Evolutionary conservation across 441 rosid genomes (phyloP).

Genomic region (Brassica hybrid): DNA sequence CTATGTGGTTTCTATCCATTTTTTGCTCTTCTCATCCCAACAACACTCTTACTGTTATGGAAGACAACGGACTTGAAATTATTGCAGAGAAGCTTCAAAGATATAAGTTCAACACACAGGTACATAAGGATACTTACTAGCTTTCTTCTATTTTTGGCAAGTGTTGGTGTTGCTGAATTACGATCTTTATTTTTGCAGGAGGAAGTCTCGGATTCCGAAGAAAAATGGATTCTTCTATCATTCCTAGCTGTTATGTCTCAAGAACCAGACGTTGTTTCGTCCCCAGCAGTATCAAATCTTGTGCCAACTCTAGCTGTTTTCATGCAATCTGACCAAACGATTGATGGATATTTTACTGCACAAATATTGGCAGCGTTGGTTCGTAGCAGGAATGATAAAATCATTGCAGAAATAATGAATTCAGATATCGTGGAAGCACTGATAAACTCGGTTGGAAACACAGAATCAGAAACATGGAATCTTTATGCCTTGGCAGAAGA

Average conservation of each 20-base stretch:
- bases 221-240: constrained; percentile 78
- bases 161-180: neutral
- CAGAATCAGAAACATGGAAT: constrained; percentile 61
- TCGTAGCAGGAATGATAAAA: constrained; percentile 62
- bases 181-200: constrained; percentile 50
- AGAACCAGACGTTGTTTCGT: constrained; percentile 59
- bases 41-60: constrained; percentile 55
- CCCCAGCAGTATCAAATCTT: constrained; percentile 62
- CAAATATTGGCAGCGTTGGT: constrained; percentile 84
- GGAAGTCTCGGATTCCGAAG: constrained; percentile 64
- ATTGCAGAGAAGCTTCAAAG: constrained; percentile 66
- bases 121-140: constrained; percentile 37
- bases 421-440: constrained; percentile 77
- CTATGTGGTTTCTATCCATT: constrained; percentile 76
- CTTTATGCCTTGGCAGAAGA: constrained; percentile 71
- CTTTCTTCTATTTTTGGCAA: neutral
- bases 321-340: constrained; percentile 77
- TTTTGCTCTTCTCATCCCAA: constrained; percentile 57
- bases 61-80: constrained; percentile 81
- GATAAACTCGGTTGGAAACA: constrained; percentile 63
- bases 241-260: constrained; percentile 80
- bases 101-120: constrained; percentile 59
- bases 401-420: constrained; percentile 63
- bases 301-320: constrained; percentile 75
- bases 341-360: constrained; percentile 77